These are phyloP conservation scores for Hymenoscyphus infarciens DNA, from an alignment of 2,329 filamentous ascomycete species.

Conservation along the genomic window DNA sequence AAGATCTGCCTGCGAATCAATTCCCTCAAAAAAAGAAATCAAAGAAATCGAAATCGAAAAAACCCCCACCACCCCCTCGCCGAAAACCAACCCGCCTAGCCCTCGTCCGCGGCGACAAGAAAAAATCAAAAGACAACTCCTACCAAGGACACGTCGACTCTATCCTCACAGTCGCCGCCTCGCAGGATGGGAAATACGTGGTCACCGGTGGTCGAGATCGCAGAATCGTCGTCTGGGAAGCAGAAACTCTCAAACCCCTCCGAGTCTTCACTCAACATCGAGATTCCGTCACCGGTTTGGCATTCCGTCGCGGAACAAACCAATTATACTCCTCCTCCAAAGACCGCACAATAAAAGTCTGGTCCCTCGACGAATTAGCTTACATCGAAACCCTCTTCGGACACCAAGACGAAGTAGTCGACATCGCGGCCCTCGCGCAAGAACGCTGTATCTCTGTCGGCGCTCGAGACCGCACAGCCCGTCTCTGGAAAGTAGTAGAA, in stretches of 20 bases:
- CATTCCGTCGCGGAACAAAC: constrained; percentile 83
- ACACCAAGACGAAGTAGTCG: constrained; percentile 86
- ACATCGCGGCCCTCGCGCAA: constrained; percentile 76
- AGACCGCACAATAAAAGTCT: constrained; percentile 92
- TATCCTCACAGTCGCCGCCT: constrained; percentile 82
- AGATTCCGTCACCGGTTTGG: constrained; percentile 78
- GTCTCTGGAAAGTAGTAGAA: constrained; percentile 94
- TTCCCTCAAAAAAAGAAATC: constrained; percentile 45
- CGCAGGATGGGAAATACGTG: constrained; percentile 83
- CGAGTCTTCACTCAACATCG: constrained; percentile 89
- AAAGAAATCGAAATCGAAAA: constrained; percentile 47
- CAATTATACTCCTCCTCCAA: constrained; percentile 88
- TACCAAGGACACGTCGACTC: constrained; percentile 75
- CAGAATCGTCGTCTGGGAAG: constrained; percentile 84
- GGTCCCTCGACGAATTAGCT: constrained; percentile 86
- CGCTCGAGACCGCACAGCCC: constrained; percentile 82
- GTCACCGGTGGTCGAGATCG: constrained; percentile 86
- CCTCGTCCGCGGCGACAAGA: constrained; percentile 59
- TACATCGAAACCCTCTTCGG: constrained; percentile 96
- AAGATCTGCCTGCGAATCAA: constrained; percentile 59
- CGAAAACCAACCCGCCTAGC: constrained; percentile 60
- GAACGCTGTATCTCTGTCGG: constrained; percentile 91
- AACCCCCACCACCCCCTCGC: constrained; percentile 54
- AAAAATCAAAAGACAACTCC: constrained; percentile 57
- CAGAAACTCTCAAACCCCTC: constrained; percentile 70